Base-by-base conservation (phyloP, 139 green algal species). In the Medakamo hakoo region DNA sequence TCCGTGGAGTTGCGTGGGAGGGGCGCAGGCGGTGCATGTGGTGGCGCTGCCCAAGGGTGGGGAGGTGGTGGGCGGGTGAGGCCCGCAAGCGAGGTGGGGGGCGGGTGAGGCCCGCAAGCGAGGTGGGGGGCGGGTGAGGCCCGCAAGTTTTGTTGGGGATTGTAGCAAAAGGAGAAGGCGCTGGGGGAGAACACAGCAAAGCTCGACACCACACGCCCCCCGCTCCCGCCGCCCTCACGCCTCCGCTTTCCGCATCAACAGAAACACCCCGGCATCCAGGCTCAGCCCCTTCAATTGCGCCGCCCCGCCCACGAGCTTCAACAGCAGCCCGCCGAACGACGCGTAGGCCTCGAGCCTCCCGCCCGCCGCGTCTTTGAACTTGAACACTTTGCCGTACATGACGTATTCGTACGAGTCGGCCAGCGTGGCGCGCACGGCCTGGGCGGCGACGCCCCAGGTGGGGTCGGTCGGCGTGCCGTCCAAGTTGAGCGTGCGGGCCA, bases 351-450 rank as follows among this genome's bases (percentile, higher is more conserved):
- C 25, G 23, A n/a, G 2, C 4, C 5, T 19, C 3, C 52, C 56
- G 24, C 63, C 63, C 4, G 59, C 57, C 55, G 63, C 78, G 64
- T 92, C 84, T 66, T 80, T 82, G 76, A 82, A 91, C 70, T 94
- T 94, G 78, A 90, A 94, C 25, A 94, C 78, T 77, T 90, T 89
- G 55, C 91, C 91, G 72, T 94, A 77, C 84, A 94, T 97, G 23
- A 97, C 91, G 70, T 97, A 98, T 22, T 98, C 91, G 68, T 88
- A 98, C 22, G 80, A 76, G 81, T 98, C 90, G 77, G 89, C 82
- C 2, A 96, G 73, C 3, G 65, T 83, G 19, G 68, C 64, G 48
- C 77, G 68, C 5, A 69, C 75, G 9, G 52, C 65, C 77, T 83
- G 74, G 30, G 56, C 59, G 57, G 86, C 83, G 68, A 81, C 72